Conservation (phyloP, 768 basidiomycete genomes). For the Cyclocybe cylindracea region DNA sequence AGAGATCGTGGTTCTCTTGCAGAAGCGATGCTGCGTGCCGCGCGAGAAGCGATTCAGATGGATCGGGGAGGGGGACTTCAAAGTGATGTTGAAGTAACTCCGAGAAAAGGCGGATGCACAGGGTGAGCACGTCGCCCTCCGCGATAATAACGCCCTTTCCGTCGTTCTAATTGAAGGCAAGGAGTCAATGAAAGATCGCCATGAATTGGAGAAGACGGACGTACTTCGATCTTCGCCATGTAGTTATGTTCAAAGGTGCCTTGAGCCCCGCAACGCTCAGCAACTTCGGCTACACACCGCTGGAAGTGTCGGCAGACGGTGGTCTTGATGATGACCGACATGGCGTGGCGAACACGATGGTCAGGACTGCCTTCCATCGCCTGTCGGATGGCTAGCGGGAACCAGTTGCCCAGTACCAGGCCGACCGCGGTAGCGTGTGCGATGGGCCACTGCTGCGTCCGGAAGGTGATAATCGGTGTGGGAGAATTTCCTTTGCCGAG, state of each 20-base stretch:
- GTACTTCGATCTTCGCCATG: slow-evolving; percentile 55
- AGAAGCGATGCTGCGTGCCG: slow-evolving; percentile 47
- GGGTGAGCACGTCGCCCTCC: slow-evolving; percentile 53
- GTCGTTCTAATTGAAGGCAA: slow-evolving; percentile 33
- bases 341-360: slow-evolving; percentile 51
- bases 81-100: slow-evolving; percentile 62
- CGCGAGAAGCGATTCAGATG: slow-evolving; percentile 53
- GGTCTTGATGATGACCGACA: slow-evolving; percentile 58
- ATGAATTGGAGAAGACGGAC: slow-evolving; percentile 7
- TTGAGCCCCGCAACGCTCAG: slow-evolving; percentile 68
- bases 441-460: slow-evolving; percentile 66
- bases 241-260: slow-evolving; percentile 67
- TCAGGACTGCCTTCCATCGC: slow-evolving; percentile 41
- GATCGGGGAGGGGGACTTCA: slow-evolving; percentile 47
- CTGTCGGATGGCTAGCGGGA: slow-evolving; percentile 33
- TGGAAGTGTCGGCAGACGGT: slow-evolving; percentile 56
- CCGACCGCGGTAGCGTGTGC: slow-evolving; percentile 51
- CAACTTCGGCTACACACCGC: slow-evolving; percentile 49
- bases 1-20: slow-evolving; percentile 45
- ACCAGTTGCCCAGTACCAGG: slow-evolving; percentile 53
- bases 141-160: slow-evolving; percentile 61
- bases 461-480: slow-evolving; percentile 59
- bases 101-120: slow-evolving; percentile 57
- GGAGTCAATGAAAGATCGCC: slow-evolving; percentile 11
- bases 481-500: slow-evolving; percentile 41